Conservation (phyloP, 179 eudicot genomes). For the Carnegiea gigantea region DNA sequence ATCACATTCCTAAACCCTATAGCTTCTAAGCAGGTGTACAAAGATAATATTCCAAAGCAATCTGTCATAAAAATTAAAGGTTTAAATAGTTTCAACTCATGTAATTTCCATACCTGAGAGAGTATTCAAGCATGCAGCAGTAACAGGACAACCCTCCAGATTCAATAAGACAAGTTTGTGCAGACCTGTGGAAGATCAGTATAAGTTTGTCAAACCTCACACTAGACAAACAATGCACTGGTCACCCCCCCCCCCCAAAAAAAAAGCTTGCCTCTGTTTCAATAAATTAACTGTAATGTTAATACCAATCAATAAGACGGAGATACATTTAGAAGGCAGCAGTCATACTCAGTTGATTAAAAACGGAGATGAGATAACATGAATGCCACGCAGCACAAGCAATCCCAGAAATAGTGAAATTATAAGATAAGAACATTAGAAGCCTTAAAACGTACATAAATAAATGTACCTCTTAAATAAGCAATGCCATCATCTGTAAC, state of each 20-base stretch:
- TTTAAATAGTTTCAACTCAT: constrained; percentile 1
- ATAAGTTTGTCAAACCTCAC: background rate
- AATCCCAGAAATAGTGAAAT: background rate
- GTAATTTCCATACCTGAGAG: constrained; percentile 49
- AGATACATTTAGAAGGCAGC: background rate
- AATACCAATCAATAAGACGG: background rate
- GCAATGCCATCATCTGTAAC: constrained; percentile 69
- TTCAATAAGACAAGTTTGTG: constrained; percentile 59
- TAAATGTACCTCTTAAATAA: constrained; percentile 57
- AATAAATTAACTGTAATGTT: background rate
- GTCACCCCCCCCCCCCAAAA: no score
- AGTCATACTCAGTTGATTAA: background rate
- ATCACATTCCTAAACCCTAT: background rate
- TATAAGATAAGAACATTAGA: background rate
- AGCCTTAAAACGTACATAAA: background rate
- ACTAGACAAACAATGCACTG: background rate
- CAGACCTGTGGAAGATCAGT: constrained; percentile 40
- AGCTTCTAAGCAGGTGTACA: background rate
- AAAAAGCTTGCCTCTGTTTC: no score
- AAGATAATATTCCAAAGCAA: background rate
- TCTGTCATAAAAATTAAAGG: background rate
- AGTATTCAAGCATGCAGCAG: constrained; percentile 66
- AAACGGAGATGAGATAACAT: background rate
- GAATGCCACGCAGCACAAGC: background rate
- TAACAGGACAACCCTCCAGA: constrained; percentile 75